A percentile compares a stretch with the other conserved stretches of the same genome.
Conservation (phyloP, 768 basidiomycete species). For the Boletus tomentosulus region DNA sequence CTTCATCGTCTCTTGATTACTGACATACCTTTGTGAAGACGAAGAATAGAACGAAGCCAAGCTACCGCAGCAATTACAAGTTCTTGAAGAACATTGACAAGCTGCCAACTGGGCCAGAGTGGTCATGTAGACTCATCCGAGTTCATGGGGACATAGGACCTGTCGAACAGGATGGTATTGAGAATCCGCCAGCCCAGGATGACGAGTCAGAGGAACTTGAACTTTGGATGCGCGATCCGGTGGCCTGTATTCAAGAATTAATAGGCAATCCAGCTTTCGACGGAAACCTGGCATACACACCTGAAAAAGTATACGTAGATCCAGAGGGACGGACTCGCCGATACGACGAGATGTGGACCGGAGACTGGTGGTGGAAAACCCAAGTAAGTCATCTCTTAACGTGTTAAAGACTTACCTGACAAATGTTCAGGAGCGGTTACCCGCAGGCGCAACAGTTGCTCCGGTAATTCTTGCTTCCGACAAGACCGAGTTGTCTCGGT, state of each 20-base stretch:
- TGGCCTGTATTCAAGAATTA: constrained; percentile 30
- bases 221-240: constrained; percentile 30
- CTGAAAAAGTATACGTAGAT: constrained; percentile 1
- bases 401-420: neutral
- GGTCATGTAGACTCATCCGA: neutral
- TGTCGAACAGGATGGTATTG: too few species aligned
- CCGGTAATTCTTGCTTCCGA: neutral
- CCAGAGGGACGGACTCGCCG: neutral
- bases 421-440: neutral
- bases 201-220: constrained; percentile 17
- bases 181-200: too few species aligned
- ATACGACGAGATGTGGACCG: constrained; percentile 9
- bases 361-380: constrained; percentile 10
- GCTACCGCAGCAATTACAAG: neutral
- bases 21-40: neutral
- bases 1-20: too few species aligned
- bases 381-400: neutral
- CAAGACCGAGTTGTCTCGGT: neutral
- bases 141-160: neutral
- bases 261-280: constrained; percentile 22
- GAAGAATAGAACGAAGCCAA: neutral
- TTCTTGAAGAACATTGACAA: neutral
- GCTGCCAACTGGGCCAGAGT: neutral
- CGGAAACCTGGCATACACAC: neutral
- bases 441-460: neutral